Percentiles rank a stretch among this genome's conserved stretches.
phyloP scores from a whole-genome alignment of 2,329 filamentous ascomycete genomes.

The Talaromyces sp. region DNA sequence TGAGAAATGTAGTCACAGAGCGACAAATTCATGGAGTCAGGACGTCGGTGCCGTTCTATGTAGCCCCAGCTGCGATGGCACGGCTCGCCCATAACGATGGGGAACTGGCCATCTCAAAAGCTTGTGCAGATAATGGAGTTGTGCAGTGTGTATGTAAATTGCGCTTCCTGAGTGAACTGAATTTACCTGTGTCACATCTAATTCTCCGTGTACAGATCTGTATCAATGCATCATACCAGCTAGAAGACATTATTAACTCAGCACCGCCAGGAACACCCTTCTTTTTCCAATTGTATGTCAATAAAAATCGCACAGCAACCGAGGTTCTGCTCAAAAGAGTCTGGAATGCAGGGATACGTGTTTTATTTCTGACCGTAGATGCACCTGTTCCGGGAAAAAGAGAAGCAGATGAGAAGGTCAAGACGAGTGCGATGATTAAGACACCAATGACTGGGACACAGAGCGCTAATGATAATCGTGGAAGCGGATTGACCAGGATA shows the following conservation, averaged over 20 bases:
- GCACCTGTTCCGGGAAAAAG: slow-evolving; percentile 31
- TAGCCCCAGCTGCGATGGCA: slow-evolving; percentile 27
- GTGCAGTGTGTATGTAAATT: neutral
- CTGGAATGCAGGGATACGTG: slow-evolving; percentile 25
- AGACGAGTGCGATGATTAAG: slow-evolving; percentile 17
- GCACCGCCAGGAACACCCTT: slow-evolving; percentile 24
- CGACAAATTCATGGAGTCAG: neutral
- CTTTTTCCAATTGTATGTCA: slow-evolving; percentile 39
- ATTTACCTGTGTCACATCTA: neutral
- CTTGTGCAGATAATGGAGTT: neutral
- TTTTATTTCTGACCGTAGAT: slow-evolving; percentile 33
- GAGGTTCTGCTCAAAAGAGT: slow-evolving; percentile 25
- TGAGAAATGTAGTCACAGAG: neutral
- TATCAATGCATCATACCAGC: slow-evolving; percentile 19
- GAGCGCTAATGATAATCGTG: neutral
- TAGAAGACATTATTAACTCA: slow-evolving; percentile 36
- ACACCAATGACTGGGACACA: neutral
- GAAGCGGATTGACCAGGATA: neutral
- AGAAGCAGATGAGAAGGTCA: slow-evolving; percentile 31
- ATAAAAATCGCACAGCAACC: slow-evolving; percentile 27
- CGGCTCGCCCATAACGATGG: neutral
- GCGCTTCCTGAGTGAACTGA: neutral
- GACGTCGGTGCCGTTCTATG: slow-evolving; percentile 23
- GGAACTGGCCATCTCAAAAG: neutral
- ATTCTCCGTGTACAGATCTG: slow-evolving; percentile 28